Conservation (phyloP, 2,329 filamentous ascomycete species). For the Penicillium sp. region DNA sequence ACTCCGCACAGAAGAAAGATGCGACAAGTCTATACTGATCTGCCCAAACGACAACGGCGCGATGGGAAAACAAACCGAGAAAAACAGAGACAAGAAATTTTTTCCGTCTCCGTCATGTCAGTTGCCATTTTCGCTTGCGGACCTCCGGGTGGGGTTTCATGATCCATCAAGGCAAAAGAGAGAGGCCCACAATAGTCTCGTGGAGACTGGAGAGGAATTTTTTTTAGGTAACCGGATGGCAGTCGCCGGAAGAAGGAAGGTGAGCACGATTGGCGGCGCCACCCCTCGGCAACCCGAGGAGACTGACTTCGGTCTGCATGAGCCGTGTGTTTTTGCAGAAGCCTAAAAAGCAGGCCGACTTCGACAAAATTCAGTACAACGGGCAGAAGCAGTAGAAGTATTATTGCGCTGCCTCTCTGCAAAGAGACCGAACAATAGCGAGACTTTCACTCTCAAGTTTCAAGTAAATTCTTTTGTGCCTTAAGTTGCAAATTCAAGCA, state of each 20-base stretch:
- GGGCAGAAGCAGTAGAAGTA: too few relatives aligned
- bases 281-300: neutral
- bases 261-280: constrained; percentile 3
- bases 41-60: neutral
- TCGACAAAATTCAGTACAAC: neutral
- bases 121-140: constrained; percentile 15
- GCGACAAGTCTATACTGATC: neutral
- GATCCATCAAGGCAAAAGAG: constrained; percentile 1
- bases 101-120: constrained; percentile 3
- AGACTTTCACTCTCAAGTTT: too few relatives aligned
- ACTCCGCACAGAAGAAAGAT: neutral
- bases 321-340: neutral
- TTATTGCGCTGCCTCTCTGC: too few relatives aligned
- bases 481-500: too few relatives aligned
- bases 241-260: constrained; percentile 2
- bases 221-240: constrained; percentile 17
- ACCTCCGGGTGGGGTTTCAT: constrained; percentile 4
- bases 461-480: too few relatives aligned
- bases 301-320: neutral
- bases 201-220: constrained; percentile 13
- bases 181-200: constrained; percentile 4
- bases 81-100: constrained; percentile 6
- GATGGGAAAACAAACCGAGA: neutral
- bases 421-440: too few relatives aligned
- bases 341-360: neutral